These are phyloP conservation scores for Globisporangium iwayamae DNA, from an alignment of 352 stramenopile species.

Conservation along the genomic window DNA sequence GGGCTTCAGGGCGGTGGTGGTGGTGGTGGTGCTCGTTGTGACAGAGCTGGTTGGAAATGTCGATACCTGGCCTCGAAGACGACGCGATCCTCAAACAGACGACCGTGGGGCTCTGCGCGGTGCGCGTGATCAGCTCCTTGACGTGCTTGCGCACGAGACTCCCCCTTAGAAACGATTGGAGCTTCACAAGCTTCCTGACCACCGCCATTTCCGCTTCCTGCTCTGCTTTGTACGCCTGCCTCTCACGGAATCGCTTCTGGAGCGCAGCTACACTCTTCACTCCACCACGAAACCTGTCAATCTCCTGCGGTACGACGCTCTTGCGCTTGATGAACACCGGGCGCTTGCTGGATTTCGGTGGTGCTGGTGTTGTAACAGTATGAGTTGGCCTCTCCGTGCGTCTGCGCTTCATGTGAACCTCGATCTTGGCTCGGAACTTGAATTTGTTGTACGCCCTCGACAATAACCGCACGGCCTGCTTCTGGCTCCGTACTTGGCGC, in stretches of 20 bases:
- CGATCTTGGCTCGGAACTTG: constrained; percentile 14
- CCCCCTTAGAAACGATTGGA: constrained; percentile 53
- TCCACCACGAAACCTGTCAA: constrained; percentile 4
- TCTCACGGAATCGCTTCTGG: constrained; percentile 6
- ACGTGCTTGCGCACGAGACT: constrained; percentile 33
- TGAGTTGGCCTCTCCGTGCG: constrained; percentile 18
- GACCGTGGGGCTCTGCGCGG: constrained; percentile 13
- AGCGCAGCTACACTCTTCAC: not conserved
- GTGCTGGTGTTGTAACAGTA: not conserved
- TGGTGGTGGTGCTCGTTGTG: not conserved
- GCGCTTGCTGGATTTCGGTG: not conserved
- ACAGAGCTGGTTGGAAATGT: not conserved
- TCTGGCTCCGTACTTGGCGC: constrained; percentile 10
- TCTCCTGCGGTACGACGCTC: not conserved
- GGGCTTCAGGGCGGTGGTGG: not conserved
- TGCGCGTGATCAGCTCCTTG: constrained; percentile 18
- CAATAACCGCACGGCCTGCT: constrained; percentile 7
- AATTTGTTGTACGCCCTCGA: constrained; percentile 18
- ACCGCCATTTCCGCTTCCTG: not conserved
- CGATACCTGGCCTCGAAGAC: not conserved
- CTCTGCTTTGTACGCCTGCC: not conserved
- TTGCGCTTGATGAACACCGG: not conserved
- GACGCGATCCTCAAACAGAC: constrained; percentile 27
- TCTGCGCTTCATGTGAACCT: constrained; percentile 22
- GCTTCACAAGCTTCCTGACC: constrained; percentile 22